phyloP scores from a whole-genome alignment of 345 rosid species.

The Angophora floribunda region DNA sequence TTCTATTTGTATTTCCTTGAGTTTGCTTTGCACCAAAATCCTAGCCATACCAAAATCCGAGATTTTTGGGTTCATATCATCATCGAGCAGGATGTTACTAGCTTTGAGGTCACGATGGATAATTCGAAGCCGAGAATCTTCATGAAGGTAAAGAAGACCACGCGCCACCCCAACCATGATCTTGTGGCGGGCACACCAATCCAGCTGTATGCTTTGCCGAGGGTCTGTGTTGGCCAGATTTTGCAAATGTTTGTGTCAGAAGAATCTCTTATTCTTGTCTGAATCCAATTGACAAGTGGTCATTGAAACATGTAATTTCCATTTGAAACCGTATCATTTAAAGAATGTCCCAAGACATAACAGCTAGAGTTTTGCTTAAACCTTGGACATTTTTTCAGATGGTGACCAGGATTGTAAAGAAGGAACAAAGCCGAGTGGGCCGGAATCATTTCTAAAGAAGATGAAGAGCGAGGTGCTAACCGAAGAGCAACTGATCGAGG shows the following conservation, averaged over 20 bases:
- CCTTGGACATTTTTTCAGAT: neutral
- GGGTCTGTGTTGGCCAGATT: neutral
- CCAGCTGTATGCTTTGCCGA: neutral
- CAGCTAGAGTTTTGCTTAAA: neutral
- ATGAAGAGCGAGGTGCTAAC: neutral
- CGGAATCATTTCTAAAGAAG: neutral
- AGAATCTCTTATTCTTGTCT: neutral
- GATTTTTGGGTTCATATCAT: neutral
- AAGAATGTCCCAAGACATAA: neutral
- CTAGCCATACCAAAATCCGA: neutral
- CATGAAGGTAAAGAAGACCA: neutral
- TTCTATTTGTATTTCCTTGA: neutral
- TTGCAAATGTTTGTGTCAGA: neutral
- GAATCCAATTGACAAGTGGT: neutral
- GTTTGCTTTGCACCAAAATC: neutral
- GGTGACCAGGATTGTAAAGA: neutral
- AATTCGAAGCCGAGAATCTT: neutral
- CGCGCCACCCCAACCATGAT: neutral
- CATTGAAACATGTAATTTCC: neutral
- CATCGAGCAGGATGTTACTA: neutral
- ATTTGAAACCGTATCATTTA: neutral
- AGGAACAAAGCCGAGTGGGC: neutral
- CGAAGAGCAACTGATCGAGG: slow-evolving; percentile 14
- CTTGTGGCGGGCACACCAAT: neutral
- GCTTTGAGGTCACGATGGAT: neutral